Percentiles rank a stretch among this genome's conserved stretches.
Evolutionary conservation across 345 rosid genomes (phyloP).

Genomic region (Hypericum androsaemum): DNA sequence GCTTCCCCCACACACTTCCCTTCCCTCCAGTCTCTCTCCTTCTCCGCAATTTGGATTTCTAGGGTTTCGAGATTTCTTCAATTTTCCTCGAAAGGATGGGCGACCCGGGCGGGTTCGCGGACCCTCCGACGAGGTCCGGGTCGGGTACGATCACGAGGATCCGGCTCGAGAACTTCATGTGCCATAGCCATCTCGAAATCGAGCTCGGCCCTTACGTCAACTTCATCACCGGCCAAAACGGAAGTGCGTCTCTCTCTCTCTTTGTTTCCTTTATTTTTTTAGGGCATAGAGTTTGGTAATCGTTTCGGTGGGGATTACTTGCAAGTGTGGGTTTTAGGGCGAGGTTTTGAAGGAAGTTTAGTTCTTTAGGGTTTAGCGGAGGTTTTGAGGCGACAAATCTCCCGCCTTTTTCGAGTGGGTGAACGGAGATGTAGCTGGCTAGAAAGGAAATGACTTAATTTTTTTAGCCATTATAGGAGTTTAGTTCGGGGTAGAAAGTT

Average conservation of each 20-base stretch:
- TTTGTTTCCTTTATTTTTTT: not conserved
- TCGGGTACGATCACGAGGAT: constrained; percentile 63
- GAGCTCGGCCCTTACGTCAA: constrained; percentile 84
- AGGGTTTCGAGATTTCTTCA: no score
- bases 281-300: not conserved
- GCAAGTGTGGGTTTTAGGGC: constrained; percentile 2
- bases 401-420: no score
- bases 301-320: not conserved
- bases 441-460: no score
- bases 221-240: constrained; percentile 94
- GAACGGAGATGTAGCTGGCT: no score
- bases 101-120: constrained; percentile 22
- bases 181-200: constrained; percentile 67
- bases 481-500: no score
- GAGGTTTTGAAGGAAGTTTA: no score
- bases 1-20: no score
- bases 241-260: constrained; percentile 41
- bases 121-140: constrained; percentile 33
- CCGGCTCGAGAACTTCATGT: constrained; percentile 85
- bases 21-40: no score
- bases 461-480: no score
- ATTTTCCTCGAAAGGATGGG: constrained; percentile 23
- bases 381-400: no score
- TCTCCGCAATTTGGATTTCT: no score
- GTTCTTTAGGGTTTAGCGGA: no score